Conservation (phyloP, 2,329 filamentous ascomycete genomes). For the Aspergillus pseudoterreus region DNA sequence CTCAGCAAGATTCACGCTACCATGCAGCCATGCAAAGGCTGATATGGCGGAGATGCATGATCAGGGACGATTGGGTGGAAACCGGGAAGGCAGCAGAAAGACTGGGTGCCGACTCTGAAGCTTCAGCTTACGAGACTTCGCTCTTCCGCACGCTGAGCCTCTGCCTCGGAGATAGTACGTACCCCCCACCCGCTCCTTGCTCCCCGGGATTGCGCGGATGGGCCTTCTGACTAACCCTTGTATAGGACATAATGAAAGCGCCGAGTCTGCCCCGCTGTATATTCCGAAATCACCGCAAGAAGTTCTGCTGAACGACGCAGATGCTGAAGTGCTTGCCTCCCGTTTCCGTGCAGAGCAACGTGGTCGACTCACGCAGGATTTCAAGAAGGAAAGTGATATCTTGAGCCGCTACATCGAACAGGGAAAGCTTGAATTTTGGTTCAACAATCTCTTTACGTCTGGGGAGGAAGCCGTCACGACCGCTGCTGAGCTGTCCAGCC, state of each 20-base stretch:
- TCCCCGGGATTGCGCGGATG: too few species aligned
- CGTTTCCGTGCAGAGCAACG: constrained; percentile 60
- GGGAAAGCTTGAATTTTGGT: constrained; percentile 69
- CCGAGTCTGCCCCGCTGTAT: constrained; percentile 18
- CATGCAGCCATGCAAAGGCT: constrained; percentile 26
- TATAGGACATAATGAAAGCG: constrained; percentile 13
- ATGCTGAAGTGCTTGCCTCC: constrained; percentile 50
- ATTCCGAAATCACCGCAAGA: constrained; percentile 24
- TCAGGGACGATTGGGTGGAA: constrained; percentile 78
- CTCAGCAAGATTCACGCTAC: constrained; percentile 46
- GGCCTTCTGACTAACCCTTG: background rate
- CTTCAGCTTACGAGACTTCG: constrained; percentile 61
- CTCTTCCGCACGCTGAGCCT: constrained; percentile 65
- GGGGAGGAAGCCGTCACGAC: constrained; percentile 11
- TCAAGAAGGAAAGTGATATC: constrained; percentile 66
- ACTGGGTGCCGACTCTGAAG: constrained; percentile 64
- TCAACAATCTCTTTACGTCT: constrained; percentile 31
- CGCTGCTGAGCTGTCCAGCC: background rate
- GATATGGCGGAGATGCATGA: constrained; percentile 84
- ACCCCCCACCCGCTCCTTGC: too few species aligned
- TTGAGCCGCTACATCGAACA: constrained; percentile 64
- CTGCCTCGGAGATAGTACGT: constrained; percentile 52
- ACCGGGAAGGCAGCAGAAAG: constrained; percentile 75
- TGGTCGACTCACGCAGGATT: constrained; percentile 65
- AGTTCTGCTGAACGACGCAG: constrained; percentile 25